phyloP scores from a whole-genome alignment of 2,329 filamentous ascomycete genomes.

The Rutstroemia sp. region DNA sequence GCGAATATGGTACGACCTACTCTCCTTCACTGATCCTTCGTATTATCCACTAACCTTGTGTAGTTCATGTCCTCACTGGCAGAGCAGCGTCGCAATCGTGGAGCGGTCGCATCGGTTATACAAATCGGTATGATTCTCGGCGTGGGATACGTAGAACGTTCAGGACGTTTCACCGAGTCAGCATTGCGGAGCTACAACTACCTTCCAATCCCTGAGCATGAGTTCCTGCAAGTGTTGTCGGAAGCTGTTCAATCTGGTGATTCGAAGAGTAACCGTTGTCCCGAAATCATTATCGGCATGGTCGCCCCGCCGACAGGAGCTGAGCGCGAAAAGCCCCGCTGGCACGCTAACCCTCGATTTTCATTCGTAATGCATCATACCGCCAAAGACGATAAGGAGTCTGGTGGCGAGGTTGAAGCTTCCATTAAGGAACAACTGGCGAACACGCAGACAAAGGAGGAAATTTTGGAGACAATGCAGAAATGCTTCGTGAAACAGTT shows the following conservation, averaged over 20 bases:
- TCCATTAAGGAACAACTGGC: conserved; percentile 1
- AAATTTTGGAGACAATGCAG: background rate
- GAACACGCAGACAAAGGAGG: conserved; percentile 1
- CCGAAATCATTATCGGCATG: conserved; percentile 9
- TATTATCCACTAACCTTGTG: background rate
- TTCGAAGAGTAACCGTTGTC: background rate
- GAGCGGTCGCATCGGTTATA: conserved; percentile 40
- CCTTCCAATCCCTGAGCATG: conserved; percentile 29
- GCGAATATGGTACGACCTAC: conserved; percentile 31
- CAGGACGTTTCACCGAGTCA: background rate
- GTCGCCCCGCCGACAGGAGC: background rate
- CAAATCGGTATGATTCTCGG: conserved; percentile 44
- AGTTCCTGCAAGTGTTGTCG: conserved; percentile 36
- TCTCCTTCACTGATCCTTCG: too few relatives aligned
- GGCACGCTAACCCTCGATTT: background rate
- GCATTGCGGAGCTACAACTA: background rate
- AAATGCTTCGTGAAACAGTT: conserved; percentile 2
- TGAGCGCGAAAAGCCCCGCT: background rate
- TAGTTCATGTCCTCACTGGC: conserved; percentile 36
- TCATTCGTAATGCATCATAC: background rate
- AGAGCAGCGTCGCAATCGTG: conserved; percentile 33
- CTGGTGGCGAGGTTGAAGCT: background rate
- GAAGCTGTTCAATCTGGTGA: conserved; percentile 34
- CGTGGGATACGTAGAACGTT: conserved; percentile 31
- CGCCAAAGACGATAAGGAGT: background rate